Conservation (phyloP, 805 yeast genomes). For the Candida cerambycidarum region DNA sequence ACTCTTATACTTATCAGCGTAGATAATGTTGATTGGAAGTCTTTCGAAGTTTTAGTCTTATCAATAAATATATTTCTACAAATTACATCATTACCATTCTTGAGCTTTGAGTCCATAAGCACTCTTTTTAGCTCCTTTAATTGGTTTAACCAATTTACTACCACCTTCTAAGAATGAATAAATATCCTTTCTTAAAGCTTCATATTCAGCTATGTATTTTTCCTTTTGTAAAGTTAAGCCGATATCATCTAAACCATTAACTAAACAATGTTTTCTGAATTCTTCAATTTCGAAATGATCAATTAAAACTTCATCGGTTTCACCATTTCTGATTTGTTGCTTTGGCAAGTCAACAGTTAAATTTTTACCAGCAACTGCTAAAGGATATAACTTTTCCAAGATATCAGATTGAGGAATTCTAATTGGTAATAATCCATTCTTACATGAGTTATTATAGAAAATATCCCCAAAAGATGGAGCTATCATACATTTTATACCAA, state of each 20-base stretch:
- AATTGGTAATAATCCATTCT: conserved; percentile 92
- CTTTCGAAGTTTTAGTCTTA: no score
- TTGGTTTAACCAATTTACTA: conserved; percentile 63
- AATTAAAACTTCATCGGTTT: conserved; percentile 59
- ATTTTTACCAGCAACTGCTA: conserved; percentile 70
- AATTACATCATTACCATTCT: conserved; percentile 56
- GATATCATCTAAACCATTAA: conserved; percentile 95
- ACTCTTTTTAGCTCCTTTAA: conserved; percentile 66
- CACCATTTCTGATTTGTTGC: conserved; percentile 76
- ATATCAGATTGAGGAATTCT: conserved; percentile 82
- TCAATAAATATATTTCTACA: conserved; percentile 4
- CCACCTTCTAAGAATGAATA: conserved; percentile 96
- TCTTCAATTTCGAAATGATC: conserved; percentile 84
- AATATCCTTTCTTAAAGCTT: conserved; percentile 68
- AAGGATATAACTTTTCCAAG: conserved; percentile 67
- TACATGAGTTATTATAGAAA: conserved; percentile 94
- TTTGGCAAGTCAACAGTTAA: conserved; percentile 83
- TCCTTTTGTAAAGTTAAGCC: conserved; percentile 93
- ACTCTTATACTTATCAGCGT: no score
- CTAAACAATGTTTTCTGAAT: conserved; percentile 91
- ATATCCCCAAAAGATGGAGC: conserved; percentile 99
- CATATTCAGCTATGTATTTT: conserved; percentile 69
- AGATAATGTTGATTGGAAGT: no score
- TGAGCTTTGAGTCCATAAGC: conserved; percentile 65
- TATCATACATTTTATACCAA: conserved; percentile 92